phyloP scores from a whole-genome alignment of 2,329 filamentous ascomycete species.

The Cladosporium oxysporum region DNA sequence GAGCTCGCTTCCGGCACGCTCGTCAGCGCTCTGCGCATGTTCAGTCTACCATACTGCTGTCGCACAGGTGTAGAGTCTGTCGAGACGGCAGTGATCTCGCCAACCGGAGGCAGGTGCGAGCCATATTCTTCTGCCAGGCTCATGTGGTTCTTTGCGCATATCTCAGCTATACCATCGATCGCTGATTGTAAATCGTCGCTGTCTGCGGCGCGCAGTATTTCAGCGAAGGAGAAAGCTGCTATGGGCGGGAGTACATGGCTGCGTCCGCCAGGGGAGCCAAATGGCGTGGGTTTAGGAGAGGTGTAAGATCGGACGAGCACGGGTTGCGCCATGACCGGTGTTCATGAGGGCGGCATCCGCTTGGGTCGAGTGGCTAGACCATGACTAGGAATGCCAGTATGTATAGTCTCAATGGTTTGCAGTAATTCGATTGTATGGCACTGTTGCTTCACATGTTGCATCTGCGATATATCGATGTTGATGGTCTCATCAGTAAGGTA shows the following conservation, averaged over 20 bases:
- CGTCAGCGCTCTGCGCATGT: constrained; percentile 42
- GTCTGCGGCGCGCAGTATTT: constrained; percentile 44
- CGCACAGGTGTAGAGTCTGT: constrained; percentile 16
- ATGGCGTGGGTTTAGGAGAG: constrained; percentile 21
- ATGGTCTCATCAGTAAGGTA: background rate
- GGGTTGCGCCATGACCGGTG: constrained; percentile 42
- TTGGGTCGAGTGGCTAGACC: background rate
- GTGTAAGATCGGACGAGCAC: constrained; percentile 43
- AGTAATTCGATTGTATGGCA: background rate
- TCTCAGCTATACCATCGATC: constrained; percentile 63
- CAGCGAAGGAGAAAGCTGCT: constrained; percentile 36
- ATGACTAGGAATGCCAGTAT: background rate
- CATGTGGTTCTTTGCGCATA: constrained; percentile 61
- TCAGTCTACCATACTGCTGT: constrained; percentile 7
- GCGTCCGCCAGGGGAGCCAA: constrained; percentile 19
- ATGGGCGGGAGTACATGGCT: constrained; percentile 34
- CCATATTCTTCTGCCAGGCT: constrained; percentile 64
- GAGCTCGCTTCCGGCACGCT: constrained; percentile 51
- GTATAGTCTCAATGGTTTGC: too few species aligned
- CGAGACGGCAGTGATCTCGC: constrained; percentile 51
- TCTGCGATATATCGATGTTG: background rate
- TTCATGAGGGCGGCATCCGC: constrained; percentile 8
- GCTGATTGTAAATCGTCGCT: constrained; percentile 57
- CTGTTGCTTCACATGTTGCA: background rate
- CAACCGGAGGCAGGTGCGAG: constrained; percentile 62